Evolutionary conservation across 768 basidiomycete species (phyloP).

Genomic region (Clitopilus hobsonii): DNA sequence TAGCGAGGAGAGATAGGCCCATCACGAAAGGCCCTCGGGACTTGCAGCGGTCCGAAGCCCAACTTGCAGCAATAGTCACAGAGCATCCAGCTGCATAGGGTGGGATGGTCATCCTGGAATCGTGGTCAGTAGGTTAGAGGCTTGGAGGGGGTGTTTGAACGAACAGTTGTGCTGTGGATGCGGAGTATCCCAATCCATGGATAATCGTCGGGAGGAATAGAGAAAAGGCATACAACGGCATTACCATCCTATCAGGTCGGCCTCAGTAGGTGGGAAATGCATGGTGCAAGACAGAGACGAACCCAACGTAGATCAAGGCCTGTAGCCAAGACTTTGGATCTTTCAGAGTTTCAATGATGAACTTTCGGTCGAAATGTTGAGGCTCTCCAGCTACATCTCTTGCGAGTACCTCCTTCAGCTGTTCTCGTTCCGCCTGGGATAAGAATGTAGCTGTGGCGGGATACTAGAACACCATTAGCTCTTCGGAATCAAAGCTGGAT

Average conservation of each 20-base stretch:
- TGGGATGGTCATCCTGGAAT: slow-evolving; percentile 24
- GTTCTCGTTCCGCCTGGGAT: slow-evolving; percentile 25
- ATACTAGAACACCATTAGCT: slow-evolving; percentile 24
- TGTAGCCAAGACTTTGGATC: slow-evolving; percentile 24
- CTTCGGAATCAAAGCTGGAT: neutral
- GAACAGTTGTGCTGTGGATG: slow-evolving; percentile 29
- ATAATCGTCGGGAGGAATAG: slow-evolving; percentile 30
- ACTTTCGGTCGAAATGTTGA: slow-evolving; percentile 25
- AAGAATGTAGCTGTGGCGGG: slow-evolving; percentile 41
- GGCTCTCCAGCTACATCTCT: slow-evolving; percentile 22
- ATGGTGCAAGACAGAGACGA: slow-evolving; percentile 5
- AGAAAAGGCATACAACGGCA: slow-evolving; percentile 36
- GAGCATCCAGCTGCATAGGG: slow-evolving; percentile 27
- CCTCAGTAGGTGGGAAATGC: neutral
- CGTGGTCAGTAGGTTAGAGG: neutral
- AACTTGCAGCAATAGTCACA: slow-evolving; percentile 20
- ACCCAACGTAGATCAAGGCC: slow-evolving; percentile 23
- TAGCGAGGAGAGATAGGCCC: slow-evolving; percentile 26
- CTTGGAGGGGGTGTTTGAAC: neutral
- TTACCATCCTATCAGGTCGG: slow-evolving; percentile 31
- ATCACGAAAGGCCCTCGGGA: slow-evolving; percentile 39
- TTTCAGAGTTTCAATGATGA: slow-evolving; percentile 26
- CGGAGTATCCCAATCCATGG: slow-evolving; percentile 35
- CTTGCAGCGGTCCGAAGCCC: slow-evolving; percentile 25
- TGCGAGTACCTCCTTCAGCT: slow-evolving; percentile 21